Percentiles rank a stretch among this genome's conserved stretches.
These are phyloP conservation scores for Grosmannia huntii DNA, from an alignment of 2,329 filamentous ascomycete genomes.

Conservation along the genomic window DNA sequence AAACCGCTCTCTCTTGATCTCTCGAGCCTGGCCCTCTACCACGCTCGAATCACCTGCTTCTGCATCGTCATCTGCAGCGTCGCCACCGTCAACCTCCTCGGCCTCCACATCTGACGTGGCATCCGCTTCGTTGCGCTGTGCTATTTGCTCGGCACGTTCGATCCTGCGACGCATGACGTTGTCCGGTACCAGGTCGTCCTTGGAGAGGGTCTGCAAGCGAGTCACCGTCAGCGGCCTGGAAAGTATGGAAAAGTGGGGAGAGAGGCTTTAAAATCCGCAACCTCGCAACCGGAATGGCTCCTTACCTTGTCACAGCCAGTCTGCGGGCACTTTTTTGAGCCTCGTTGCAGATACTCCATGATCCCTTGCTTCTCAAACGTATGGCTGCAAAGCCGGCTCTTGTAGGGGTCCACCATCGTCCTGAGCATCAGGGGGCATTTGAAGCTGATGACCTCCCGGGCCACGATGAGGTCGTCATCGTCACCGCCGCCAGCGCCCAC, in stretches of 20 bases:
- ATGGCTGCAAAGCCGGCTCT: slow-evolving; percentile 55
- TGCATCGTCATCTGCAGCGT: background rate
- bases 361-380: slow-evolving; percentile 58
- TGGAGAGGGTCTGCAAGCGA: slow-evolving; percentile 29
- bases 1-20: slow-evolving; percentile 16
- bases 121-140: slow-evolving; percentile 26
- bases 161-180: slow-evolving; percentile 44
- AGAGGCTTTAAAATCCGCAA: background rate
- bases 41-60: slow-evolving; percentile 7
- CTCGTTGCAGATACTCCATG: slow-evolving; percentile 31
- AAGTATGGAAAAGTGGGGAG: slow-evolving; percentile 1
- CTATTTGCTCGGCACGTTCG: slow-evolving; percentile 35
- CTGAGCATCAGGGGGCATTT: slow-evolving; percentile 58
- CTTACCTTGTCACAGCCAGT: slow-evolving; percentile 48
- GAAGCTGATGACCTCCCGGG: slow-evolving; percentile 48
- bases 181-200: slow-evolving; percentile 43
- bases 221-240: background rate
- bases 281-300: slow-evolving; percentile 6
- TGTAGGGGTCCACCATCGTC: slow-evolving; percentile 53
- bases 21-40: slow-evolving; percentile 10
- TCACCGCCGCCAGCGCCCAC: slow-evolving; percentile 43
- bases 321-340: slow-evolving; percentile 45
- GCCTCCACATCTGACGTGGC: slow-evolving; percentile 23
- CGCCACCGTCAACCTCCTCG: slow-evolving; percentile 23
- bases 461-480: slow-evolving; percentile 58